Evolutionary conservation across 75 land plant species (phyloP).

Genomic region (Cryptomeria japonica): DNA sequence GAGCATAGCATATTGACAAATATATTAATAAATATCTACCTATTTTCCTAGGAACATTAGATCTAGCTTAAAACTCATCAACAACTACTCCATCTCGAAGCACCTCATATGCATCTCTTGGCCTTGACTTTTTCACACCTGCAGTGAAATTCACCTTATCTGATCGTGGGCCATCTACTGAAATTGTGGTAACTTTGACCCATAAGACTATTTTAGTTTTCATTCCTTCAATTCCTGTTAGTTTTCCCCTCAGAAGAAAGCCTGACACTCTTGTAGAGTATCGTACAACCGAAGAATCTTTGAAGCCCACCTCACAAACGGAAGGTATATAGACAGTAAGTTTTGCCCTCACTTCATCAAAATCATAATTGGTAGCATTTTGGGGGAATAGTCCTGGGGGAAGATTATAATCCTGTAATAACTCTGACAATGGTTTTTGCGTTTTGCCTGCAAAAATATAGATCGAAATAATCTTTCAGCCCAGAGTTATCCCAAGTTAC

Average conservation of each 20-base stretch:
- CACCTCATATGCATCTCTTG: constrained; percentile 38
- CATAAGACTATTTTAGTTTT: constrained; percentile 66
- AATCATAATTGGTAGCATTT: constrained; percentile 62
- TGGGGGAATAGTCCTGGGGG: constrained; percentile 62
- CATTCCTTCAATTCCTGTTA: constrained; percentile 60
- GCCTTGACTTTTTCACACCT: constrained; percentile 47
- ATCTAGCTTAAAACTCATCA: constrained; percentile 37
- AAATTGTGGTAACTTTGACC: constrained; percentile 58
- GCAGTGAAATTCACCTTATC: constrained; percentile 43
- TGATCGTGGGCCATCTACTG: constrained; percentile 37
- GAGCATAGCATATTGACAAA: constrained; percentile 5
- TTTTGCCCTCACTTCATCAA: constrained; percentile 49
- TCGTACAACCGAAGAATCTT: constrained; percentile 47
- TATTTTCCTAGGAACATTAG: background rate
- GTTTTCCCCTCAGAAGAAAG: constrained; percentile 37
- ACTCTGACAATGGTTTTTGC: constrained; percentile 53
- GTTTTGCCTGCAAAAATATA: constrained; percentile 45
- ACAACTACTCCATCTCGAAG: constrained; percentile 43
- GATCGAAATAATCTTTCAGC: background rate
- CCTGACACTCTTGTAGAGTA: constrained; percentile 50
- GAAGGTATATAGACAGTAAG: constrained; percentile 50
- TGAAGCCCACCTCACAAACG: constrained; percentile 60
- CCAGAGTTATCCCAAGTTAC: background rate
- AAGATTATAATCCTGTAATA: constrained; percentile 45
- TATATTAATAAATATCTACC: constrained; percentile 3